Base-by-base conservation (phyloP, 768 basidiomycete species). In the Thelephora ganbajun region DNA sequence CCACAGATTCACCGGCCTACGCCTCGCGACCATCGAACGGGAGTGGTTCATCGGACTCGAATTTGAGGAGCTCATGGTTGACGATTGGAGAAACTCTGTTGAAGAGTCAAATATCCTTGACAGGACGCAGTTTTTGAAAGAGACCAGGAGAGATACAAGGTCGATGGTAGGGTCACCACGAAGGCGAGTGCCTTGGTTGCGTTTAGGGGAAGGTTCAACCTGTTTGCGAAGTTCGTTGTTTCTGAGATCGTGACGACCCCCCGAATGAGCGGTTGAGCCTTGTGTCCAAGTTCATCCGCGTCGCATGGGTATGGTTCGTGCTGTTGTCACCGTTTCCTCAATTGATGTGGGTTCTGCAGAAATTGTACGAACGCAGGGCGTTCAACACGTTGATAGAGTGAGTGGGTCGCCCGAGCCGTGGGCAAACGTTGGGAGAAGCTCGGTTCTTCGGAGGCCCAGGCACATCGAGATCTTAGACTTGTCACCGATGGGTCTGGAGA, bases 21-120 rank as follows among this genome's bases (percentile, higher is more conserved):
- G 90, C 55, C 85, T 93, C 57, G 73, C 83, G 6, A 81, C 89
- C 73, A 89, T 94, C 52, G 90, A 94, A 53, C 74, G 86, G 20
- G 90, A 93, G 54, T 65, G 93, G 47, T 88, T 91, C 59, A 78
- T 85, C 61, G 74, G 76, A 11, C 72, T 94, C 61, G 82, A n/a
- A n/a, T n/a, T n/a, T n/a, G n/a, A n/a, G n/a, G n/a, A n/a, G n/a
- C n/a, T n/a, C n/a, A n/a, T n/a, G n/a, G n/a, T n/a, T n/a, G n/a
- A n/a, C n/a, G n/a, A n/a, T n/a, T n/a, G n/a, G n/a, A n/a, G n/a
- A n/a, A n/a, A n/a, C n/a, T n/a, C n/a, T n/a, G n/a, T n/a, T n/a
- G n/a, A n/a, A n/a, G n/a, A n/a, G n/a, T n/a, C 76, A 11, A 73
- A 86, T 54, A 73, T 85, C 16, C 69, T 85, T 14, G 90, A 93